phyloP scores from a whole-genome alignment of 2,329 filamentous ascomycete genomes.

The Exutisphaerella laricina region DNA sequence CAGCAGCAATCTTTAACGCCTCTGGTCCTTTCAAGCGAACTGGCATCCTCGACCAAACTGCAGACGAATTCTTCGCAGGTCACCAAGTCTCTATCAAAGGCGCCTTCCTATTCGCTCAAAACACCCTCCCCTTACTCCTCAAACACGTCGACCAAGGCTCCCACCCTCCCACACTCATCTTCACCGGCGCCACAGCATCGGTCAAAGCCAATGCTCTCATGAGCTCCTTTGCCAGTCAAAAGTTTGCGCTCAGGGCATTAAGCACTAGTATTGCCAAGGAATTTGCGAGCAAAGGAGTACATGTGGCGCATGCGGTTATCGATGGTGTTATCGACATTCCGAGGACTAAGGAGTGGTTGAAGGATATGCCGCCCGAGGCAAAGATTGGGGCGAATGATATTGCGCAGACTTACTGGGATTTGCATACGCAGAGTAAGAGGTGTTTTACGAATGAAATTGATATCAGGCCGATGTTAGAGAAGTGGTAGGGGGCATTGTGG shows the following conservation, averaged over 20 bases:
- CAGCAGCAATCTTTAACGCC: slow-evolving; percentile 63
- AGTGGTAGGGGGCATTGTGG: slow-evolving; percentile 56
- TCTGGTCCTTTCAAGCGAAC: slow-evolving; percentile 54
- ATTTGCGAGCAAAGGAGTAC: slow-evolving; percentile 77
- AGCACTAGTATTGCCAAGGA: slow-evolving; percentile 72
- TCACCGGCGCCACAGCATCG: slow-evolving; percentile 81
- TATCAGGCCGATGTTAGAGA: slow-evolving; percentile 73
- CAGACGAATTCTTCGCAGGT: slow-evolving; percentile 51
- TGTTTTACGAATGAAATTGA: slow-evolving; percentile 80
- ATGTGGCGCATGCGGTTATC: slow-evolving; percentile 69
- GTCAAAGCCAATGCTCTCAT: slow-evolving; percentile 66
- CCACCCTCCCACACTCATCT: slow-evolving; percentile 71
- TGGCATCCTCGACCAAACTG: slow-evolving; percentile 56
- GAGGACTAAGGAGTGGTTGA: slow-evolving; percentile 56
- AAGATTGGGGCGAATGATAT: slow-evolving; percentile 80
- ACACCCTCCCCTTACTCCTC: slow-evolving; percentile 64
- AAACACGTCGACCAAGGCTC: slow-evolving; percentile 43
- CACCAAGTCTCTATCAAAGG: slow-evolving; percentile 53
- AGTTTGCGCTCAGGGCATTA: slow-evolving; percentile 71
- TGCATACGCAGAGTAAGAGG: slow-evolving; percentile 74
- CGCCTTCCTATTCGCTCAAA: slow-evolving; percentile 71
- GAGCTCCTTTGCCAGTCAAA: slow-evolving; percentile 67
- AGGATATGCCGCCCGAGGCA: slow-evolving; percentile 52
- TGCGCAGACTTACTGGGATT: slow-evolving; percentile 77
- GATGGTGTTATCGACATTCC: slow-evolving; percentile 83